Conservation (phyloP, 306 rosid genomes). For the Ziziphus jujuba region DNA sequence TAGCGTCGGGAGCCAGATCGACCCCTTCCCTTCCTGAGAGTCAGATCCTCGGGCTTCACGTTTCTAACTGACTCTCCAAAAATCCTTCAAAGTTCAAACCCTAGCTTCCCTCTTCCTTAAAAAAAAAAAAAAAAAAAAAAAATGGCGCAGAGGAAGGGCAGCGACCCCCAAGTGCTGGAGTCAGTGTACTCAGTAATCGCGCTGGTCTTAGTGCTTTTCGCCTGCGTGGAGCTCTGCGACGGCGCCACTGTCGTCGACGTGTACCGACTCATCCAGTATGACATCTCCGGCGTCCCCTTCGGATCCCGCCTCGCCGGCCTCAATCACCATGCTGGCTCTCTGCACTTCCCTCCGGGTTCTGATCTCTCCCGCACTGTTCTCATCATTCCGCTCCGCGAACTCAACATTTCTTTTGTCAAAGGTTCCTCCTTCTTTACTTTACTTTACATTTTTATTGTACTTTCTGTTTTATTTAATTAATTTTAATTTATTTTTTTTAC, state of each 20-base stretch:
- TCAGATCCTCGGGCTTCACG: too few relatives aligned
- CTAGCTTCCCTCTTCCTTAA: too few relatives aligned
- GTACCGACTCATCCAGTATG: constrained; percentile 91
- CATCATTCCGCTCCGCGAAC: constrained; percentile 77
- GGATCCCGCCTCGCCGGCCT: constrained; percentile 95
- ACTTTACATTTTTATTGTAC: neutral
- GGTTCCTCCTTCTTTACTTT: constrained; percentile 46
- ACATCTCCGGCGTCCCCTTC: constrained; percentile 77
- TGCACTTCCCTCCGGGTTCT: constrained; percentile 69
- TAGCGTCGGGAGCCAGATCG: too few relatives aligned
- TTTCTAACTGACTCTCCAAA: too few relatives aligned
- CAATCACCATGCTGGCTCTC: constrained; percentile 90
- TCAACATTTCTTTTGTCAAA: constrained; percentile 71
- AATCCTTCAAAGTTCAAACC: too few relatives aligned
- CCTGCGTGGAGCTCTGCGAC: constrained; percentile 92
- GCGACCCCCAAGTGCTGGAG: constrained; percentile 62
- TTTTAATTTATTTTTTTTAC: neutral
- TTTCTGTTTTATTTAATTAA: neutral
- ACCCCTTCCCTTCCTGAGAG: too few relatives aligned
- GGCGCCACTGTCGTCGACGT: constrained; percentile 97
- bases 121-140: too few relatives aligned
- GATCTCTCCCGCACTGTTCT: constrained; percentile 97
- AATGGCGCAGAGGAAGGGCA: constrained; percentile 48
- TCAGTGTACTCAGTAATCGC: constrained; percentile 72
- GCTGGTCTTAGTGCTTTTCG: constrained; percentile 65